Conservation (phyloP, 495 filamentous ascomycete genomes). For the Aspergillus asperescens region DNA sequence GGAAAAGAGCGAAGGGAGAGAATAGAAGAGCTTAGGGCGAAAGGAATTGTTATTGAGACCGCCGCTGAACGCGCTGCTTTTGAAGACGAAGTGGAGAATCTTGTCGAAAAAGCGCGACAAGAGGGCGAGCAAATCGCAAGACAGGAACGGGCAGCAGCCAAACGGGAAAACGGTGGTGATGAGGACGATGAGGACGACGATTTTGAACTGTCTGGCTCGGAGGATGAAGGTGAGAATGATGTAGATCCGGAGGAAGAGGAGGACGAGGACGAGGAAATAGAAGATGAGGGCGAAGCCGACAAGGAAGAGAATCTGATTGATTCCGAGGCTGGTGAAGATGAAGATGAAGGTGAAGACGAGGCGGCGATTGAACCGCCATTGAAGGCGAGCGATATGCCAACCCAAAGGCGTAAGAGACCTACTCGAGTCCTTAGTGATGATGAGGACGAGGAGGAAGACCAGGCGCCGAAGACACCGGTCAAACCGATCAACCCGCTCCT, state of each 20-base stretch:
- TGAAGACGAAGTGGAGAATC: conserved; percentile 75
- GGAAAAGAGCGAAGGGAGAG: conserved; percentile 69
- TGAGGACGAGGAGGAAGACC: conserved; percentile 51
- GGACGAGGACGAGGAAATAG: conserved; percentile 37
- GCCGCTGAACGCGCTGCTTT: conserved; percentile 78
- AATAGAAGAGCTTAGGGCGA: conserved; percentile 67
- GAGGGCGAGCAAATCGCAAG: conserved; percentile 77
- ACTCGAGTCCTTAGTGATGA: conserved; percentile 46
- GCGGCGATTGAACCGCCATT: conserved; percentile 26
- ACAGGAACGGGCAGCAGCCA: conserved; percentile 65
- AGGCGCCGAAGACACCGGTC: conserved; percentile 31
- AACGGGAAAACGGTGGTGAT: conserved; percentile 62
- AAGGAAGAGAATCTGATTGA: conserved; percentile 48
- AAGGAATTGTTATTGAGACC: conserved; percentile 78
- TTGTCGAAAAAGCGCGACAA: conserved; percentile 75
- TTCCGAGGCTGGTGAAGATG: conserved; percentile 48
- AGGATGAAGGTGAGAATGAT: conserved; percentile 38
- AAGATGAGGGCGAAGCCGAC: conserved; percentile 41
- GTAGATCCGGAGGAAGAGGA: conserved; percentile 59
- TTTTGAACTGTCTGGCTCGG: conserved; percentile 49
- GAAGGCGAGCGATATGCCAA: conserved; percentile 24
- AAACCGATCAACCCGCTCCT: conserved; percentile 24
- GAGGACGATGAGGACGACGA: conserved; percentile 42
- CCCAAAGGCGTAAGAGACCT: conserved; percentile 33
- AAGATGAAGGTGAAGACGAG: conserved; percentile 50